These are phyloP conservation scores for Cubamyces sp. DNA, from an alignment of 768 basidiomycete species.

Conservation along the genomic window DNA sequence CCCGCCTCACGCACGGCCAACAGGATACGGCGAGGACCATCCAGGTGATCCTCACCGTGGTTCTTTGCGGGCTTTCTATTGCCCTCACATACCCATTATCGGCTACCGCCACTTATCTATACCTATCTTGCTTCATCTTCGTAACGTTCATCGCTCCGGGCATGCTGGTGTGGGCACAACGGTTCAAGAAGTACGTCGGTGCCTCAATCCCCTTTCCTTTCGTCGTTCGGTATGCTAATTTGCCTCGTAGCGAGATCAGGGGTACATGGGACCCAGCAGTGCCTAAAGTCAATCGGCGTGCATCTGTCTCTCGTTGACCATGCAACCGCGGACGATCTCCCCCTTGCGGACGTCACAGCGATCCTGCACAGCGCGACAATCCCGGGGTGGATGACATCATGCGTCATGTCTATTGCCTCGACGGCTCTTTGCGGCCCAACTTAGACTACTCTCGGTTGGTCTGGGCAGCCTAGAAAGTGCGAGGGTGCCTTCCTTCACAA, in stretches of 20 bases:
- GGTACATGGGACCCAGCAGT: slow-evolving; percentile 91
- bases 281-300: slow-evolving; percentile 44
- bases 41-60: slow-evolving; percentile 57
- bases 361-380: not conserved
- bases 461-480: too few species aligned
- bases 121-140: slow-evolving; percentile 51
- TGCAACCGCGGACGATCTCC: slow-evolving; percentile 9
- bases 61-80: slow-evolving; percentile 54
- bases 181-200: slow-evolving; percentile 81
- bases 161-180: slow-evolving; percentile 81
- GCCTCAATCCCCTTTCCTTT: not conserved
- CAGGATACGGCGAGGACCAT: slow-evolving; percentile 53
- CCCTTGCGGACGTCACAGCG: not conserved
- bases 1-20: slow-evolving; percentile 8
- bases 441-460: too few species aligned
- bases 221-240: slow-evolving; percentile 9
- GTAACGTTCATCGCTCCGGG: slow-evolving; percentile 76
- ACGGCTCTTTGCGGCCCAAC: too few species aligned
- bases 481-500: too few species aligned
- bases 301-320: slow-evolving; percentile 20
- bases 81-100: slow-evolving; percentile 59
- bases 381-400: not conserved
- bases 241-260: slow-evolving; percentile 71
- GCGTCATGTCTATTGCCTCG: too few species aligned
- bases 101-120: slow-evolving; percentile 55